Conservation (phyloP, 2,329 filamentous ascomycete species). For the Alternaria triticina region DNA sequence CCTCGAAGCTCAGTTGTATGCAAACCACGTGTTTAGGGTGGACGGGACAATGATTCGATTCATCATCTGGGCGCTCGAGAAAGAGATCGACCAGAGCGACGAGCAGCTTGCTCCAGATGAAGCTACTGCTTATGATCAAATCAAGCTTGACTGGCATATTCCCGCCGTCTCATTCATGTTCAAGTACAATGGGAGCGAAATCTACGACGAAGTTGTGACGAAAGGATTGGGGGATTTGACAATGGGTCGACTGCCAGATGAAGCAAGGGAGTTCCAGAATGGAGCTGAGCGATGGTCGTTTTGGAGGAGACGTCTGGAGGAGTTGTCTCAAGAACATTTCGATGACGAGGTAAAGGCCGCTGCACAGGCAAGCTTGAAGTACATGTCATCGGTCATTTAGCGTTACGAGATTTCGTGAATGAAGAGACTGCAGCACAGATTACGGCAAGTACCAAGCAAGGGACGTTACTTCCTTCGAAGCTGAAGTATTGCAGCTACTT, state of each 20-base stretch:
- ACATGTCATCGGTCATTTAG: neutral
- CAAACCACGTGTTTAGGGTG: neutral
- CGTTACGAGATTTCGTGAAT: neutral
- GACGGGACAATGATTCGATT: fast-evolving
- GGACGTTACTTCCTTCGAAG: neutral
- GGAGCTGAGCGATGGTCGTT: neutral
- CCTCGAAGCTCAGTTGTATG: neutral
- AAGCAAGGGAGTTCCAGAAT: neutral
- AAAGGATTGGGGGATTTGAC: neutral
- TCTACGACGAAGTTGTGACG: neutral
- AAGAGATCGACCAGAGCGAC: neutral
- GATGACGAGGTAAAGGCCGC: neutral
- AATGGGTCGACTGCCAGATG: neutral
- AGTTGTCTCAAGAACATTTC: neutral
- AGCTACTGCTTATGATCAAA: neutral
- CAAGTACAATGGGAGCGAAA: neutral
- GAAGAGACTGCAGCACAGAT: neutral
- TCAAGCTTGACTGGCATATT: neutral
- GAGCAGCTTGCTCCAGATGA: neutral
- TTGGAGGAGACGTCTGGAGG: neutral
- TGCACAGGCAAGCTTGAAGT: neutral
- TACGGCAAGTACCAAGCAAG: neutral
- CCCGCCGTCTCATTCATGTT: neutral
- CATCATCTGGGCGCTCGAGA: neutral
- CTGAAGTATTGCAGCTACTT: neutral